Evolutionary conservation across 2,329 filamentous ascomycete species (phyloP).

Genomic region (Phaeosphaeriaceae sp.): DNA sequence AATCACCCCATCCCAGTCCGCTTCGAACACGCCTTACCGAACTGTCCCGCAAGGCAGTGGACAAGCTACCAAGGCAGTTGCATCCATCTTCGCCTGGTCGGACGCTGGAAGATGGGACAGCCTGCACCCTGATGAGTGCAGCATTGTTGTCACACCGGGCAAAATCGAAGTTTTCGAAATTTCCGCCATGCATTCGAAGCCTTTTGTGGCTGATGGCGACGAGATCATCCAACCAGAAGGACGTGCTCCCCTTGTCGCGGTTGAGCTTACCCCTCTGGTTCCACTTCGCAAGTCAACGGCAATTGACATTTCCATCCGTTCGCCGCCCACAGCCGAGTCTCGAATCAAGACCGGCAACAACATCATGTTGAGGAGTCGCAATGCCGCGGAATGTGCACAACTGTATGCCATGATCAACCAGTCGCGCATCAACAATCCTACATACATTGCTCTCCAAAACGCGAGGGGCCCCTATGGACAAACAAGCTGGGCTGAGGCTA

Average conservation of each 20-base stretch:
- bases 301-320: conserved; percentile 92
- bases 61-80: conserved; percentile 64
- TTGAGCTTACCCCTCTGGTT: conserved; percentile 91
- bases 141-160: conserved; percentile 68
- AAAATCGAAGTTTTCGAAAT: conserved; percentile 71
- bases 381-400: conserved; percentile 77
- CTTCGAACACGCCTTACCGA: conserved; percentile 76
- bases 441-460: conserved; percentile 81
- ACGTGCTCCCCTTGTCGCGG: conserved; percentile 66
- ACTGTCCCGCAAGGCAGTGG: conserved; percentile 59
- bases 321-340: conserved; percentile 77
- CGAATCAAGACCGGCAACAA: conserved; percentile 75
- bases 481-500: conserved; percentile 58
- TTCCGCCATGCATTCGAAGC: conserved; percentile 56
- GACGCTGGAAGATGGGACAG: conserved; percentile 66
- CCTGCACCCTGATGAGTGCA: conserved; percentile 69
- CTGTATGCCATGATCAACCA: conserved; percentile 89
- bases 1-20: conserved; percentile 80
- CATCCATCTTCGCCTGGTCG: conserved; percentile 70
- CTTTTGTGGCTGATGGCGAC: conserved; percentile 49
- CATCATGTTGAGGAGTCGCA: conserved; percentile 88
- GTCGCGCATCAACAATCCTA: conserved; percentile 89
- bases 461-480: conserved; percentile 67
- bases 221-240: conserved; percentile 46
- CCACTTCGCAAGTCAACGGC: conserved; percentile 89